Evolutionary conservation across 257 asterid genomes (phyloP).

Genomic region (Solanum sejunctum): DNA sequence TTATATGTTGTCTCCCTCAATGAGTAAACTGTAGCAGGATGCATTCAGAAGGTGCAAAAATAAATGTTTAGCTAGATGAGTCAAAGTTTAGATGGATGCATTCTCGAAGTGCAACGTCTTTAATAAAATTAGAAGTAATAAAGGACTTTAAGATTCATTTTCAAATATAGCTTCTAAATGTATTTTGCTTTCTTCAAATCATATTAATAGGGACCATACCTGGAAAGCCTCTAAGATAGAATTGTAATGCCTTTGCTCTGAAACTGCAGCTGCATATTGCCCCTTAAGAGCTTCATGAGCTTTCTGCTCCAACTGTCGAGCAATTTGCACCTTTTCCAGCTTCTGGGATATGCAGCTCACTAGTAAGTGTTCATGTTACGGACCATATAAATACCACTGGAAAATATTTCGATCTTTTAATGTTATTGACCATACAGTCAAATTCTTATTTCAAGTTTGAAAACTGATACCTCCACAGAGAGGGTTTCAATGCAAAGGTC

Average conservation of each 20-base stretch:
- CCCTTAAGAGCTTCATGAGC: slow-evolving; percentile 29
- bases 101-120: background rate
- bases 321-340: slow-evolving; percentile 40
- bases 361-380: background rate
- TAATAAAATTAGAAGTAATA: background rate
- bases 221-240: slow-evolving; percentile 55
- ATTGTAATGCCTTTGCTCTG: slow-evolving; percentile 50
- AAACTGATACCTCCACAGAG: too few species aligned
- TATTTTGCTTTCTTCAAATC: background rate
- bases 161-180: background rate
- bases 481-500: too few species aligned
- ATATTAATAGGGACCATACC: slow-evolving; percentile 17
- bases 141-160: background rate
- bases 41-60: background rate
- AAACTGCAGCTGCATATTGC: slow-evolving; percentile 37
- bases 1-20: background rate
- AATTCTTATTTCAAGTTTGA: too few species aligned
- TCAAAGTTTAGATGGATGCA: background rate
- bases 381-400: background rate
- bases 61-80: background rate
- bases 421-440: background rate
- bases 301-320: slow-evolving; percentile 36
- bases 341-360: slow-evolving; percentile 27
- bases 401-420: background rate
- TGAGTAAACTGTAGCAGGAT: background rate